Percentiles rank a stretch among this genome's conserved stretches.
phyloP scores from a whole-genome alignment of 331 rosid genomes.

The Cydonia oblonga region DNA sequence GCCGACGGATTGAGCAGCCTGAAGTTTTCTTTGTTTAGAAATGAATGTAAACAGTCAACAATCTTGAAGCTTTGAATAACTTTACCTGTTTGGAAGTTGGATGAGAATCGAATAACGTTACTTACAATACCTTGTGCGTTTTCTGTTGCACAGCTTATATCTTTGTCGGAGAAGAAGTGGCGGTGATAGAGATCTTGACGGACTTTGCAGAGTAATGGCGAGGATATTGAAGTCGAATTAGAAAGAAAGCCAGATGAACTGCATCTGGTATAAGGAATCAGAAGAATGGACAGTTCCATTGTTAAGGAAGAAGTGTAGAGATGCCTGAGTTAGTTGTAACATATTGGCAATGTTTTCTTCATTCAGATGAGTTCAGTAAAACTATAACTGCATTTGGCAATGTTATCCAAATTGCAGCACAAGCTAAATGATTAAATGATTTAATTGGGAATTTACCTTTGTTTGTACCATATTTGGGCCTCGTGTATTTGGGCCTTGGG shows the following conservation, averaged over 20 bases:
- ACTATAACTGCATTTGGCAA: too few relatives aligned
- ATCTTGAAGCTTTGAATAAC: not conserved
- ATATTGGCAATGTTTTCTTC: not conserved
- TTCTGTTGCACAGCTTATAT: conserved; percentile 55
- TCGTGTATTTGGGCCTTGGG: too few relatives aligned
- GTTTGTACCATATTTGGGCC: too few relatives aligned
- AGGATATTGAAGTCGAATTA: conserved; percentile 5
- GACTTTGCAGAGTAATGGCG: not conserved
- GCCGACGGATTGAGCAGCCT: not conserved
- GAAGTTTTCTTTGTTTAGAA: not conserved
- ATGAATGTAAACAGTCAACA: not conserved
- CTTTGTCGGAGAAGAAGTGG: conserved; percentile 69
- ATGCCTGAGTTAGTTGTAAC: conserved; percentile 12
- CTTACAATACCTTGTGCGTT: conserved; percentile 10
- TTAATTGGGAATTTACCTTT: too few relatives aligned
- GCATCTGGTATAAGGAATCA: not conserved
- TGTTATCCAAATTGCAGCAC: not conserved
- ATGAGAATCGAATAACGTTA: not conserved
- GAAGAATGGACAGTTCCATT: not conserved
- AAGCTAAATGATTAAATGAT: not conserved
- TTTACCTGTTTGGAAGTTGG: not conserved
- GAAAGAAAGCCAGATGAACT: conserved; percentile 1
- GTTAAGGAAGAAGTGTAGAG: conserved; percentile 16
- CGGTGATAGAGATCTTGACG: conserved; percentile 25
- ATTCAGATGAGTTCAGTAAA: too few relatives aligned